phyloP scores from a whole-genome alignment of 2,329 filamentous ascomycete species.

The Byssochlamys sp. region DNA sequence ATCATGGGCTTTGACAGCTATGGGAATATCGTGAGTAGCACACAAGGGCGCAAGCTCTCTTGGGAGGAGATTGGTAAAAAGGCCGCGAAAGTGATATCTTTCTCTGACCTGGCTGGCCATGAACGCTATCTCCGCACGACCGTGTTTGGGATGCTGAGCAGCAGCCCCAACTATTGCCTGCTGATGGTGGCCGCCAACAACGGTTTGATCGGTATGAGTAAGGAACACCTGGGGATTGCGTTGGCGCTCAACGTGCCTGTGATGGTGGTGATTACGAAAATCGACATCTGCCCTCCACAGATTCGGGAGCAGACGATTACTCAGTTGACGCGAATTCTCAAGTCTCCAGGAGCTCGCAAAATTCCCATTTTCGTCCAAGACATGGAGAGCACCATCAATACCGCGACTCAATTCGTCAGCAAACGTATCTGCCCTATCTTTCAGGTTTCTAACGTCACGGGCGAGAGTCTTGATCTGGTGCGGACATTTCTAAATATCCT shows the following conservation, averaged over 20 bases:
- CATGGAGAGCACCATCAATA: constrained; percentile 84
- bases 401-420: constrained; percentile 88
- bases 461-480: constrained; percentile 79
- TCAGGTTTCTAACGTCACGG: constrained; percentile 95
- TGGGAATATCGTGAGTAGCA: constrained; percentile 72
- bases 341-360: constrained; percentile 85
- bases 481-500: constrained; percentile 90
- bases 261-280: constrained; percentile 96
- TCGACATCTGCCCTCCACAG: constrained; percentile 92
- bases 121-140: constrained; percentile 92
- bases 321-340: constrained; percentile 84
- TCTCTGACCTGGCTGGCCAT: constrained; percentile 90
- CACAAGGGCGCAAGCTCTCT: constrained; percentile 74
- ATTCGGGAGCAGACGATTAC: constrained; percentile 88
- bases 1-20: constrained; percentile 93
- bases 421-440: constrained; percentile 94
- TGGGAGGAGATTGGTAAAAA: constrained; percentile 97
- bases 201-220: constrained; percentile 92
- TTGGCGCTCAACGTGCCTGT: constrained; percentile 90
- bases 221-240: constrained; percentile 92
- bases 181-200: constrained; percentile 99
- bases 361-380: constrained; percentile 93
- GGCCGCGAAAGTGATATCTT: constrained; percentile 90
- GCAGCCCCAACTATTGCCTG: constrained; percentile 91
- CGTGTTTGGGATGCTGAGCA: constrained; percentile 87